phyloP scores from a whole-genome alignment of 495 filamentous ascomycete genomes.

The Lophiotrema nucula region DNA sequence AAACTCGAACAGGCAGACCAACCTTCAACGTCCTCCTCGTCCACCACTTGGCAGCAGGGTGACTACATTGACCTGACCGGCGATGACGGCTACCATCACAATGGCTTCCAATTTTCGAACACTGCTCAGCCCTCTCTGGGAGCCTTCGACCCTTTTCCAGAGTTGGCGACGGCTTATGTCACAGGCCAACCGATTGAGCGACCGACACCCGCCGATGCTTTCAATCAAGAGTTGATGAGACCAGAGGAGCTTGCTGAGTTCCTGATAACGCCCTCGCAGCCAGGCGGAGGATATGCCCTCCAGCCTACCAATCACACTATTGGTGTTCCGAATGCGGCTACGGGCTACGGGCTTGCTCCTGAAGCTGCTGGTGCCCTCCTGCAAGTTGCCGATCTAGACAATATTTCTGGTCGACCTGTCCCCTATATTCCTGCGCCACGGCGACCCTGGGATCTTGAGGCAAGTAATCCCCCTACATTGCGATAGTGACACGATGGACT shows the following conservation, averaged over 20 bases:
- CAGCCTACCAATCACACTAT: not conserved
- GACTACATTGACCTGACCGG: constrained; percentile 13
- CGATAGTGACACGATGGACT: too few relatives aligned
- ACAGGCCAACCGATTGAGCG: not conserved
- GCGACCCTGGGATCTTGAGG: too few relatives aligned
- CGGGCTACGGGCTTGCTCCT: too few relatives aligned
- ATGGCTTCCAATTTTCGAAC: not conserved
- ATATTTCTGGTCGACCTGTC: too few relatives aligned
- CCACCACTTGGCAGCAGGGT: not conserved
- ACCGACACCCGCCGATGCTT: constrained; percentile 6
- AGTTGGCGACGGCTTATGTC: not conserved
- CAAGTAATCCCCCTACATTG: too few relatives aligned
- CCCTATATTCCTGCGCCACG: too few relatives aligned
- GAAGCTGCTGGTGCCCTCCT: too few relatives aligned
- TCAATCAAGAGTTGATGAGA: constrained; percentile 19
- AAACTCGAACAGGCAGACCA: not conserved
- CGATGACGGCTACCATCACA: not conserved
- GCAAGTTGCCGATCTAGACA: too few relatives aligned
- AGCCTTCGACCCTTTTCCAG: constrained; percentile 12
- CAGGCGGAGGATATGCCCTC: constrained; percentile 1
- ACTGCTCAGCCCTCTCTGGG: not conserved
- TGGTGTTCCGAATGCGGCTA: too few relatives aligned
- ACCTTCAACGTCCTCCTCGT: not conserved
- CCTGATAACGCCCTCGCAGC: constrained; percentile 3
- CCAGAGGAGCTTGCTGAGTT: constrained; percentile 11